Percentiles rank a stretch among this genome's conserved stretches.
Conservation (phyloP, 225 moss, liverwort and hornwort genomes). For the Bryum argenteum region DNA sequence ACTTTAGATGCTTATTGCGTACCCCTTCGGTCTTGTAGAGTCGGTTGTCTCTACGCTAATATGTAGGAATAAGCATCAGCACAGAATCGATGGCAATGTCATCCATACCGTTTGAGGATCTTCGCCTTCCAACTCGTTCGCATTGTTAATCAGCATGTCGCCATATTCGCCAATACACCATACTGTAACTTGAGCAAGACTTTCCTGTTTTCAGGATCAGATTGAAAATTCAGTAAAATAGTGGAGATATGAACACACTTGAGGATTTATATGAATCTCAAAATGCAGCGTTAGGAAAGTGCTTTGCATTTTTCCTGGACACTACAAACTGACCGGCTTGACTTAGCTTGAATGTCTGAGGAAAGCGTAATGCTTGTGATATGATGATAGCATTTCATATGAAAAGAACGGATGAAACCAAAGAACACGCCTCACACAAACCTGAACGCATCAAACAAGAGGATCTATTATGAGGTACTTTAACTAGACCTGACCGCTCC, state of each 20-base stretch:
- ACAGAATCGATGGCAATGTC: not conserved
- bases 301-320: not conserved
- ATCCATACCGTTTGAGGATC: constrained; percentile 81
- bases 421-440: not conserved
- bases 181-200: constrained; percentile 84
- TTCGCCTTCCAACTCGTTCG: constrained; percentile 80
- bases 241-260: not conserved
- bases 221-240: not conserved
- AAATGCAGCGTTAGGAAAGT: constrained; percentile 2
- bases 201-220: constrained; percentile 59
- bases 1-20: not conserved
- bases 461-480: constrained; percentile 12
- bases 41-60: constrained; percentile 1
- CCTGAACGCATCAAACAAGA: constrained; percentile 4
- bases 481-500: constrained; percentile 80
- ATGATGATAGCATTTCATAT: not conserved
- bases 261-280: not conserved
- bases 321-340: not conserved
- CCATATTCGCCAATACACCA: constrained; percentile 99
- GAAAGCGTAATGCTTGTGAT: not conserved
- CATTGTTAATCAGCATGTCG: constrained; percentile 85
- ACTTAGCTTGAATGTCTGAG: constrained; percentile 14
- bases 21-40: not conserved
- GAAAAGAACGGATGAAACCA: constrained; percentile 13
- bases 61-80: not conserved